Evolutionary conservation across 768 basidiomycete genomes (phyloP).

Genomic region (Kwoniella botswanensis): DNA sequence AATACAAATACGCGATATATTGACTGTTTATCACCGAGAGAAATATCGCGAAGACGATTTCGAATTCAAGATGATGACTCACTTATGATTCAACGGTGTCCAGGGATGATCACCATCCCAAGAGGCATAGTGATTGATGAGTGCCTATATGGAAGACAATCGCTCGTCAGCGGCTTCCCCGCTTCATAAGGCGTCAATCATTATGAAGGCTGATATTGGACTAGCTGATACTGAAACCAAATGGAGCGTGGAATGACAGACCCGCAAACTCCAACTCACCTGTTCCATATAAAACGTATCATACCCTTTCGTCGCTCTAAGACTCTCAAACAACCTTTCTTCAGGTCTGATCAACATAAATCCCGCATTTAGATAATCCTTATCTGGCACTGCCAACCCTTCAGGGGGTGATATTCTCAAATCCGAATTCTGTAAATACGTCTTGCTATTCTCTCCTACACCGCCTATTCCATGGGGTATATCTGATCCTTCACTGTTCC

Average conservation of each 20-base stretch:
- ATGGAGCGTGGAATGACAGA: not conserved
- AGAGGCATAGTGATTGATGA: constrained; percentile 26
- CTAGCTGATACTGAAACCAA: no score
- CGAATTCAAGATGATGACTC: constrained; percentile 1
- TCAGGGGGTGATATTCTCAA: constrained; percentile 1
- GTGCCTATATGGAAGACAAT: constrained; percentile 4
- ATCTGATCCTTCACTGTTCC: constrained; percentile 15
- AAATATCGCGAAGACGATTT: not conserved
- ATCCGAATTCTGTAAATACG: not conserved
- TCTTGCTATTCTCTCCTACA: constrained; percentile 16
- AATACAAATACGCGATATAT: no score
- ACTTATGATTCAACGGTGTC: constrained; percentile 21
- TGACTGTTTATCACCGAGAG: no score
- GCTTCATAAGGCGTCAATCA: no score
- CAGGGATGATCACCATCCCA: constrained; percentile 26
- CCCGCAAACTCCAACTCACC: constrained; percentile 15
- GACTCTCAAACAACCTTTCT: constrained; percentile 11
- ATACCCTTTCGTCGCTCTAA: constrained; percentile 22
- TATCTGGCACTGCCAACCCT: constrained; percentile 25
- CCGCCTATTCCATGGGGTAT: constrained; percentile 9
- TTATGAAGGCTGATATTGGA: no score
- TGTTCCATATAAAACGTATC: constrained; percentile 31
- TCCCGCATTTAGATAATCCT: constrained; percentile 38
- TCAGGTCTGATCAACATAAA: constrained; percentile 29
- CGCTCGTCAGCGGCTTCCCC: no score